phyloP scores from a whole-genome alignment of 1,284 basidiomycete genomes.

The Tilletiaria anomala region DNA sequence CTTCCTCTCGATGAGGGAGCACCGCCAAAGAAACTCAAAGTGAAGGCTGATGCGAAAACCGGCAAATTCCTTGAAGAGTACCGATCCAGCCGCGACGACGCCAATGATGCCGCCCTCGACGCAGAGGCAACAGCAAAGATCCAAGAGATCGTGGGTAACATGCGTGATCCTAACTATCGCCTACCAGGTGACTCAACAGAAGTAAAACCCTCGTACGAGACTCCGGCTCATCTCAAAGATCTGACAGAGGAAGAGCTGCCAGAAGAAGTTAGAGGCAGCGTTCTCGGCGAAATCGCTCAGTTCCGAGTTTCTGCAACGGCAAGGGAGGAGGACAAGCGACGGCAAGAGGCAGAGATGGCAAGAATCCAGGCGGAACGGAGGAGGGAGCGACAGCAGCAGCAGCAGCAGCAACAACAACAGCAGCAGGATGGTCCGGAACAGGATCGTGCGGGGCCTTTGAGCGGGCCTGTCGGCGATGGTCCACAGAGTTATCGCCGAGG shows the following conservation, averaged over 20 bases:
- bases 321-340: conserved; percentile 27
- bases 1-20: conserved; percentile 18
- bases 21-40: conserved; percentile 51
- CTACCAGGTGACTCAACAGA: conserved; percentile 49
- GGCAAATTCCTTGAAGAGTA: conserved; percentile 71
- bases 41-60: conserved; percentile 84
- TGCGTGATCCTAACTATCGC: conserved; percentile 50
- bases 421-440: not conserved
- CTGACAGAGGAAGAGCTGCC: conserved; percentile 85
- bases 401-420: conserved; percentile 3
- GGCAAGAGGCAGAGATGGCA: conserved; percentile 29
- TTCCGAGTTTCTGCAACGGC: conserved; percentile 42
- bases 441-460: not conserved
- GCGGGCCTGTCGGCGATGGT: conserved; percentile 5
- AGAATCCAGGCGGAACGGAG: not conserved
- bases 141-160: conserved; percentile 32
- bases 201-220: conserved; percentile 45
- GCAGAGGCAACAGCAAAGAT: conserved; percentile 48
- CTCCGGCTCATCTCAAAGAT: conserved; percentile 86
- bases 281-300: conserved; percentile 84
- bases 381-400: conserved; percentile 13
- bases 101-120: conserved; percentile 44
- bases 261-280: conserved; percentile 81
- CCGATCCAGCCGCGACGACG: conserved; percentile 58
- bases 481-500: conserved; percentile 18